Evolutionary conservation across 2,329 filamentous ascomycete genomes (phyloP).

Genomic region (Stemphylium vesicarium): DNA sequence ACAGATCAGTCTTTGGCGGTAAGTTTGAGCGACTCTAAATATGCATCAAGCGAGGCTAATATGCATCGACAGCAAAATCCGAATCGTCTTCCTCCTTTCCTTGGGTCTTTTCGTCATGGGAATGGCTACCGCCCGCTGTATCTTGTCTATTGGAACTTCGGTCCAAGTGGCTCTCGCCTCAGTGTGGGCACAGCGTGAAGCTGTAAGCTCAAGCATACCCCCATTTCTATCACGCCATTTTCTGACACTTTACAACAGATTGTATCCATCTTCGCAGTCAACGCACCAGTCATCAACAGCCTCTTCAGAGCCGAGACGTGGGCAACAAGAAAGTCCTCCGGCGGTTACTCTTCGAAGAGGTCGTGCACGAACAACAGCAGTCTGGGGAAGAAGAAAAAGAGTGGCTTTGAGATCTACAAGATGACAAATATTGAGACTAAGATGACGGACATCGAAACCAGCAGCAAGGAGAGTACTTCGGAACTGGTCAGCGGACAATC

Average conservation of each 20-base stretch:
- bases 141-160: conserved; percentile 2
- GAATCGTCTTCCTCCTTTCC: conserved; percentile 3
- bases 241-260: background rate
- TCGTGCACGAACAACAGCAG: background rate
- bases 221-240: background rate
- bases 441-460: background rate
- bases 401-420: background rate
- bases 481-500: background rate
- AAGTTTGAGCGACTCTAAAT: background rate
- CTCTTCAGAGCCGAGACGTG: conserved; percentile 3
- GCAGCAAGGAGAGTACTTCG: background rate
- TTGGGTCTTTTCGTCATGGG: conserved; percentile 3
- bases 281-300: conserved; percentile 6
- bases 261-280: conserved; percentile 4
- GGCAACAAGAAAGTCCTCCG: background rate
- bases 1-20: conserved; percentile 2
- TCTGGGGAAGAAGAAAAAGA: background rate
- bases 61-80: background rate
- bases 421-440: background rate
- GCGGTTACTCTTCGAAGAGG: background rate
- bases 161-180: conserved; percentile 7
- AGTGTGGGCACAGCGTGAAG: conserved; percentile 6
- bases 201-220: background rate
- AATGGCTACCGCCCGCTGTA: conserved; percentile 3
- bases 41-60: background rate